Evolutionary conservation across 2,329 filamentous ascomycete genomes (phyloP), one percentile per base, ranked within the genome.

Genomic region (Elsinoe necatrix): DNA sequence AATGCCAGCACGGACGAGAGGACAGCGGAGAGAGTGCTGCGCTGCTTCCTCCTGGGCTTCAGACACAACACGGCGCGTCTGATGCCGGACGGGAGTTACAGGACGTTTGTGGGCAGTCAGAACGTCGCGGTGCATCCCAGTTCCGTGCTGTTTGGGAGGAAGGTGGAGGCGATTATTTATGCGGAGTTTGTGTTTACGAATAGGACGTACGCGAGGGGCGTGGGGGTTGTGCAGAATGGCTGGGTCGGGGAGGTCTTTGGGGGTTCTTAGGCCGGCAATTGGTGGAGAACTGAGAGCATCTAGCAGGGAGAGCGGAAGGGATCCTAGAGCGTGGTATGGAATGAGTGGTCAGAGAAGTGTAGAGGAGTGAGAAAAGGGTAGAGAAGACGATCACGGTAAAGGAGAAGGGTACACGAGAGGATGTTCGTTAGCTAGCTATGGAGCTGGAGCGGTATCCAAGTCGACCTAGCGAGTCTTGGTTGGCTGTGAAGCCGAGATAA

Each of bases 171-270:
- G 1, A 81, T 85, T 55, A 73, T 85, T 66, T 85, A 83, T 63
- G 82, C 80, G 58, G 82, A 85, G 66, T 84, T 82, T 66, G 80
- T 85, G 2, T 85, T 81, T 64, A 85, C 82, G 18, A 83, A 78
- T 42, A 79, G 79, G 61, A 80, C 79, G 55, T 85, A 83, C 71
- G 82, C 80, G 12, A 73, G 80, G 50, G 77, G 79, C 2, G 82
- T 84, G 6, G 83, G 80, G 67, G 80, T 78, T 0, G 78, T 85
- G 54, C 78, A 83, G 69, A 71, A 83, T 72, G 74, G 78, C 60
- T 85, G 82, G 82, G 72, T 85, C 21, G 77, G 75, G 20, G 78
- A 82, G 58, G 73, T 77, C 3, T 52, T 52, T 52, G 48, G 31
- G 29, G 48, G 20, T 20, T 20, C 27, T 4, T 20, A 20, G 16